Base-by-base conservation (phyloP, 306 rosid species). In the Medicago lupulina region DNA sequence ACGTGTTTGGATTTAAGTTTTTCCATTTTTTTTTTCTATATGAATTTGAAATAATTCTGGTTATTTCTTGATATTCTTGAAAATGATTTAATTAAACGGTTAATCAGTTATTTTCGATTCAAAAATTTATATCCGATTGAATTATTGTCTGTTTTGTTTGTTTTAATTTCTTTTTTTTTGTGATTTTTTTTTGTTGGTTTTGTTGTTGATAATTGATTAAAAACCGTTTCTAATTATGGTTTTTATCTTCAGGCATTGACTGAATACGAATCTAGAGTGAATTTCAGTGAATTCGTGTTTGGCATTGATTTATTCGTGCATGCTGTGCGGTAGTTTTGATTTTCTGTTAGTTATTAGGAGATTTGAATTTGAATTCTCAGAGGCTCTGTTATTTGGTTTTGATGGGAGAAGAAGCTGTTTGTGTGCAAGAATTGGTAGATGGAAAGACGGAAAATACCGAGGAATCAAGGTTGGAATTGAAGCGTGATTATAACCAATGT, bases 341-440 rank as follows among this genome's bases (percentile, higher is more conserved):
- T 75, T 41, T 59, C 46, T 39, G 59, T 68, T 84, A 50, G 34
- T 71, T 76, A n/a, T 67, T 78, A 14, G 60, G 34, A 11, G 71
- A 23, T 76, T 78, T 63, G 78, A 23, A 72, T 31, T 31, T 63
- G 79, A 23, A 72, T 70, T 79, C 75, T 17, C 39, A 14, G 80
- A 71, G 79, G 70, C 40, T 62, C 58, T 76, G 83, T 54, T 81
- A 17, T 81, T 80, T 80, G 83, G 89, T 92, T 82, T 87, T 91
- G 84, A 95, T 95, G 99, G 99, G 88, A 82, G 96, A 90, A 76
- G 92, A 76, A 74, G 87, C 82, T 41, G 80, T 82, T 70, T 87
- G 86, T 80, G 78, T 81, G 75, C 87, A 61, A 74, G 76, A 80
- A 71, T 67, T 80, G 15, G 75, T 79, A 53, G 87, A 85, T 80